Evolutionary conservation across 2,329 filamentous ascomycete species (phyloP).

Genomic region (Pseudocercospora musae): DNA sequence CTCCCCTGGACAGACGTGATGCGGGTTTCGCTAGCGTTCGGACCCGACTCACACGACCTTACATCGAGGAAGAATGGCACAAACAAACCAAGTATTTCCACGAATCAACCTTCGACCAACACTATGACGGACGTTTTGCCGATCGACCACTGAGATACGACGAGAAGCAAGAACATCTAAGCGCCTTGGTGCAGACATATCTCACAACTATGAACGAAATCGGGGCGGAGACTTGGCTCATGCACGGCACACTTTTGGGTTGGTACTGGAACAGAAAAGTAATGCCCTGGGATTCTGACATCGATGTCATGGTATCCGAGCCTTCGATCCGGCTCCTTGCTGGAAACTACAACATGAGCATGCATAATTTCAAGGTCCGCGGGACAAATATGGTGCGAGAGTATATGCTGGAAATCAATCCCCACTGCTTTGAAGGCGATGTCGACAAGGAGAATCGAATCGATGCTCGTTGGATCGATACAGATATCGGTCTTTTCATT

Average conservation of each 20-base stretch:
- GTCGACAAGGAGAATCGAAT: slow-evolving; percentile 54
- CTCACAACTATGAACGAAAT: slow-evolving; percentile 55
- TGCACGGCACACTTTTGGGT: slow-evolving; percentile 59
- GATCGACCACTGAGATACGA: slow-evolving; percentile 44
- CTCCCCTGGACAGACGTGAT: slow-evolving; percentile 31
- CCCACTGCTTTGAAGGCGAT: slow-evolving; percentile 49
- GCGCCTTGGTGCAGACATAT: slow-evolving; percentile 54
- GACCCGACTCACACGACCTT: slow-evolving; percentile 35
- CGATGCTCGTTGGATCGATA: slow-evolving; percentile 61
- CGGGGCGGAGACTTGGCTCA: slow-evolving; percentile 60
- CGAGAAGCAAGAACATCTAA: slow-evolving; percentile 49
- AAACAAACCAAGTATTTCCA: slow-evolving; percentile 52
- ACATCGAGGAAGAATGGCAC: slow-evolving; percentile 30
- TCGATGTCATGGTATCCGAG: slow-evolving; percentile 59
- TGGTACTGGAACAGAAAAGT: slow-evolving; percentile 63
- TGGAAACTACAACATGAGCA: slow-evolving; percentile 60
- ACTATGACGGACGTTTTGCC: slow-evolving; percentile 58
- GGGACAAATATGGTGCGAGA: slow-evolving; percentile 19
- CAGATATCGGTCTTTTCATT: slow-evolving; percentile 57
- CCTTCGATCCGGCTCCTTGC: slow-evolving; percentile 55
- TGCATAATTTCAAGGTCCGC: slow-evolving; percentile 44
- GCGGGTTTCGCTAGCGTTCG: slow-evolving; percentile 47
- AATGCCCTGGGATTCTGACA: slow-evolving; percentile 60
- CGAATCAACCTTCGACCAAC: slow-evolving; percentile 51
- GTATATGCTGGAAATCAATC: slow-evolving; percentile 60